These are phyloP conservation scores for Tetradesmus lagerheimii DNA, from an alignment of 139 green algal genomes.

Conservation along the genomic window DNA sequence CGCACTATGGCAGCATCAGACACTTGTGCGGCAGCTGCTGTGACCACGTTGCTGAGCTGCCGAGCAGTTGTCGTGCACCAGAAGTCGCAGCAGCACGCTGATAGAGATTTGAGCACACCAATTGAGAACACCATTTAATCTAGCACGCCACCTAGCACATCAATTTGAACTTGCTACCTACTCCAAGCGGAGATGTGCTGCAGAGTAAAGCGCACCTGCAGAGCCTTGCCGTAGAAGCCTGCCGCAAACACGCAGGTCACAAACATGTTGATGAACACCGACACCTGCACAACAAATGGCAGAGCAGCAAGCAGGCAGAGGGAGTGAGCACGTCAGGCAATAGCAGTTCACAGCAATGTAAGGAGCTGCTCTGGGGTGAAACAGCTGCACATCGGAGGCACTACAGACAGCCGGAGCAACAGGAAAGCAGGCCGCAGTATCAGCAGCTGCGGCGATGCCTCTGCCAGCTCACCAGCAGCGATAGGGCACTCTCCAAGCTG, in stretches of 20 bases:
- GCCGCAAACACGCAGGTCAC: slow-evolving; percentile 86
- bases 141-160: too few relatives aligned
- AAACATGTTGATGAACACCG: slow-evolving; percentile 91
- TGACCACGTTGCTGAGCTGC: too few relatives aligned
- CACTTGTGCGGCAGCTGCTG: too few relatives aligned
- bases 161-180: too few relatives aligned
- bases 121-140: too few relatives aligned
- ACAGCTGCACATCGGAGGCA: background rate
- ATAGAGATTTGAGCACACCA: too few relatives aligned
- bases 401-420: background rate
- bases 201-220: background rate
- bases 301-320: slow-evolving; percentile 36
- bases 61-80: too few relatives aligned
- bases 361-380: too few relatives aligned
- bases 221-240: slow-evolving; percentile 66
- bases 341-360: too few relatives aligned
- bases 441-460: background rate
- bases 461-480: slow-evolving; percentile 66
- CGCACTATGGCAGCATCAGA: too few relatives aligned
- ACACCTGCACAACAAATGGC: slow-evolving; percentile 53
- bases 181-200: too few relatives aligned
- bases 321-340: slow-evolving; percentile 38
- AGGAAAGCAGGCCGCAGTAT: background rate
- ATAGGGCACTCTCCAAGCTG: slow-evolving; percentile 80
- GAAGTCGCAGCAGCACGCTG: too few relatives aligned